These are phyloP conservation scores for Penicillium daleae DNA, from an alignment of 495 filamentous ascomycete genomes.

Conservation along the genomic window DNA sequence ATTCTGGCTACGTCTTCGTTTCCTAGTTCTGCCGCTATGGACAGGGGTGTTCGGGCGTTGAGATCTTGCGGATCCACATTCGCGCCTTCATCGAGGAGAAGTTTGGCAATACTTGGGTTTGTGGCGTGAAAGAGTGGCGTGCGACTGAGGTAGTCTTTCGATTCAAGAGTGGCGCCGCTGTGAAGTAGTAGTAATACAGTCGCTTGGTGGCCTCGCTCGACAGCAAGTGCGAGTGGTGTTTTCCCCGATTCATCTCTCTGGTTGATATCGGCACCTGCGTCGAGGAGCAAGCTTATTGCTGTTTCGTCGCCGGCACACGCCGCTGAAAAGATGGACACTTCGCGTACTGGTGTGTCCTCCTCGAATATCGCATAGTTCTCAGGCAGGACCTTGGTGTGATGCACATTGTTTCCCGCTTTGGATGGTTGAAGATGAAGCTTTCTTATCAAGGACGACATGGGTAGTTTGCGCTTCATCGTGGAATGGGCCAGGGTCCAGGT, in stretches of 20 bases:
- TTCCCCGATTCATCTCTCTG: not conserved
- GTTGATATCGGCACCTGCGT: constrained; percentile 1
- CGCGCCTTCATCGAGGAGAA: not conserved
- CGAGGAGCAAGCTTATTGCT: not conserved
- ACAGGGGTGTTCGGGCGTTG: not conserved
- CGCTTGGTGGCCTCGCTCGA: not conserved
- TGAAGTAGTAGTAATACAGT: not conserved
- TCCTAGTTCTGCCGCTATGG: not conserved
- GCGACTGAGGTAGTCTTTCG: not conserved
- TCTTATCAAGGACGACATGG: not conserved
- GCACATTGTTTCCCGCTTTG: too few relatives aligned
- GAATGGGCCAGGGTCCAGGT: not conserved
- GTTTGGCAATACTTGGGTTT: not conserved
- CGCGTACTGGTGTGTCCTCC: not conserved
- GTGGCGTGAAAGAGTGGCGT: not conserved
- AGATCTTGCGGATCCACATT: not conserved
- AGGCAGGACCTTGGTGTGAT: not conserved
- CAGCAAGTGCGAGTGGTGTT: constrained; percentile 1
- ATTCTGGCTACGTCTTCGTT: not conserved
- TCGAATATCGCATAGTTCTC: not conserved
- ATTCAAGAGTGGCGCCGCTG: not conserved
- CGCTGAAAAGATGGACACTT: not conserved
- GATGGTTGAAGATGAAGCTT: not conserved
- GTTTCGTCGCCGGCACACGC: not conserved
- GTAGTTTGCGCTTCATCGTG: not conserved